A percentile compares a stretch with the other conserved stretches of the same genome.
Conservation (phyloP, 768 basidiomycete species). For the Leccinum longicurvipes region DNA sequence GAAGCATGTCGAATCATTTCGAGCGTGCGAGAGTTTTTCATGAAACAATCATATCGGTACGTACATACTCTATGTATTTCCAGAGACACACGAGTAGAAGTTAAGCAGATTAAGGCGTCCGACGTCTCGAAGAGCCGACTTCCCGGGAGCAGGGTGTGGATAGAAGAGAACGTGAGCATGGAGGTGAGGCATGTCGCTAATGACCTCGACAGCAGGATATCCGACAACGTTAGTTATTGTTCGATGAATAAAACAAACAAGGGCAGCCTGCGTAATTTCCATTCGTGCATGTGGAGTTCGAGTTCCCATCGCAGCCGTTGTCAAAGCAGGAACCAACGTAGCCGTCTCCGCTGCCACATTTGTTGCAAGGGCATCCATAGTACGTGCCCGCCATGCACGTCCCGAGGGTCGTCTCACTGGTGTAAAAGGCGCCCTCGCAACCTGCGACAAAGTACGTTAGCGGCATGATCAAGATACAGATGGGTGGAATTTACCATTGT, state of each 20-base stretch:
- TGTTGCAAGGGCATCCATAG: not conserved
- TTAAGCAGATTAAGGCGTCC: not conserved
- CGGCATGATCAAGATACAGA: not conserved
- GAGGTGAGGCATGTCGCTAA: not conserved
- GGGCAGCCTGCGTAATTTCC: not conserved
- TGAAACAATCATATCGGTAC: too few relatives aligned
- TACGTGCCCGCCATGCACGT: not conserved
- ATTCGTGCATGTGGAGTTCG: not conserved
- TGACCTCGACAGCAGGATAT: not conserved
- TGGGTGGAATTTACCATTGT: too few relatives aligned
- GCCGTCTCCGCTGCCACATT: not conserved
- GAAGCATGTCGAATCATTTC: too few relatives aligned
- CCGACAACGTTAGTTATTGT: not conserved
- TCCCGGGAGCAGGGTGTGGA: too few relatives aligned
- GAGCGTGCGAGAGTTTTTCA: too few relatives aligned
- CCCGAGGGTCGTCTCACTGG: not conserved
- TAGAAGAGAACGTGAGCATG: not conserved
- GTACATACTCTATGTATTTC: not conserved
- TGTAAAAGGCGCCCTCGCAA: not conserved
- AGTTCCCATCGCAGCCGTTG: not conserved
- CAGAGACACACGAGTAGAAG: not conserved
- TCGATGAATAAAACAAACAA: not conserved
- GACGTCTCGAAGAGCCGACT: too few relatives aligned
- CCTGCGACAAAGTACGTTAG: not conserved
- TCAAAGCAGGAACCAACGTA: not conserved